Conservation (phyloP, 495 filamentous ascomycete genomes). For the Aspergillus steynii region DNA sequence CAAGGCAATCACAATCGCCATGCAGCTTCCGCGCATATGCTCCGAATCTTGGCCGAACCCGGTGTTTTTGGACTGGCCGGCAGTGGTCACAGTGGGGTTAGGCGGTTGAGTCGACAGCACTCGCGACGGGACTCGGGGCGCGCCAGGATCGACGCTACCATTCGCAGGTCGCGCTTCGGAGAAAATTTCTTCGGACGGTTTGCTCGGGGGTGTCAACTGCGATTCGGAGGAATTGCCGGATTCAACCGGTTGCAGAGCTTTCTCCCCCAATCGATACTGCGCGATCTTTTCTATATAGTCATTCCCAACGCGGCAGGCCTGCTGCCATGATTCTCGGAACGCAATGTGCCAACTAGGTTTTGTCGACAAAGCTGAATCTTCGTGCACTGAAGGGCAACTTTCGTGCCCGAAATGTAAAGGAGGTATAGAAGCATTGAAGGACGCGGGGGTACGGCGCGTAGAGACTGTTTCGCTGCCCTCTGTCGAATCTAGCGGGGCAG, state of each 20-base stretch:
- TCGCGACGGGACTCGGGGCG: neutral
- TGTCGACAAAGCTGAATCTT: constrained; percentile 2
- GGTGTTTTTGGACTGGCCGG: constrained; percentile 28
- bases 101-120: constrained; percentile 3
- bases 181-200: constrained; percentile 1
- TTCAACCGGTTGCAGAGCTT: neutral
- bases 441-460: constrained; percentile 14
- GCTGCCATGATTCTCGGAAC: constrained; percentile 33
- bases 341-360: neutral
- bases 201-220: neutral
- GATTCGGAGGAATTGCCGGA: neutral
- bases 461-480: neutral
- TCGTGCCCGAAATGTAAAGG: constrained; percentile 17
- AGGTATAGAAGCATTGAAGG: constrained; percentile 18
- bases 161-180: constrained; percentile 4
- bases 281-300: constrained; percentile 16
- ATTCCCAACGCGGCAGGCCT: constrained; percentile 30
- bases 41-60: constrained; percentile 29
- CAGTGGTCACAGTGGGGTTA: constrained; percentile 13
- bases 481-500: constrained; percentile 16
- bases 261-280: neutral
- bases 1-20: constrained; percentile 45
- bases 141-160: neutral
- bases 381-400: neutral
- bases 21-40: constrained; percentile 40